Base-by-base conservation (phyloP, 2,329 filamentous ascomycete genomes). In the Botrytis hyacinthi region DNA sequence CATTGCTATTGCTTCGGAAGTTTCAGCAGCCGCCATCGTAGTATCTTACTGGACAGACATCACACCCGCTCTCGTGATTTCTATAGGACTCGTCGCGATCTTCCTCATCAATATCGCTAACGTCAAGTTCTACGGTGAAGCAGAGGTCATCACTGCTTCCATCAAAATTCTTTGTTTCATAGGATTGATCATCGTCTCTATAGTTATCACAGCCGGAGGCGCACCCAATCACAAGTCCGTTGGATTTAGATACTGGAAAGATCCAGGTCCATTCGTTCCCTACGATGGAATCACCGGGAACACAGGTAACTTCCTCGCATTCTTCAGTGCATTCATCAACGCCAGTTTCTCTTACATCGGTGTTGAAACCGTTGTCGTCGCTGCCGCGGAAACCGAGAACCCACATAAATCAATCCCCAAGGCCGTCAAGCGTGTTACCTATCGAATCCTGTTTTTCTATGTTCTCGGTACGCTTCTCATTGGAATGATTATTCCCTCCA, bases 121-220 rank as follows among this genome's bases (percentile, higher is more conserved):
- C 71, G 92, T 98, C 76, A 92, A 92, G 78, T 93, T 92, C 35
- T 97, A 96, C 78, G 94, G 93, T 80, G 94, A 97, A 82, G 93
- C 93, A 61, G 94, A 97, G 79, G 97, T 97, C 77, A 84, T 94
- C 71, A 95, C 97, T 80, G 92, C 93, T 46, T 90, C 94, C 72
- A 86, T 98, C 83, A 98, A 98, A 81, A 89, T 97, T 72, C 85
- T 82, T 16, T 87, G 89, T 32, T 87, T 89, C 75, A 82, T 87
- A 9, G 90, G 89, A 7, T 91, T 92, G 80, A 91, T 92, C 80
- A 85, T 92, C 76, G 82, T 91, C 44, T 88, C 87, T 63, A 81
- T 91, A 42, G 84, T 91, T 73, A 88, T 91, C 77, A 87, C 90
- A 76, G 85, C 90, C 2, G 90, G 90, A 51, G 90, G 90, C 67